These are phyloP conservation scores for Botrytis squamosa DNA, from an alignment of 2,329 filamentous ascomycete genomes.

Conservation along the genomic window DNA sequence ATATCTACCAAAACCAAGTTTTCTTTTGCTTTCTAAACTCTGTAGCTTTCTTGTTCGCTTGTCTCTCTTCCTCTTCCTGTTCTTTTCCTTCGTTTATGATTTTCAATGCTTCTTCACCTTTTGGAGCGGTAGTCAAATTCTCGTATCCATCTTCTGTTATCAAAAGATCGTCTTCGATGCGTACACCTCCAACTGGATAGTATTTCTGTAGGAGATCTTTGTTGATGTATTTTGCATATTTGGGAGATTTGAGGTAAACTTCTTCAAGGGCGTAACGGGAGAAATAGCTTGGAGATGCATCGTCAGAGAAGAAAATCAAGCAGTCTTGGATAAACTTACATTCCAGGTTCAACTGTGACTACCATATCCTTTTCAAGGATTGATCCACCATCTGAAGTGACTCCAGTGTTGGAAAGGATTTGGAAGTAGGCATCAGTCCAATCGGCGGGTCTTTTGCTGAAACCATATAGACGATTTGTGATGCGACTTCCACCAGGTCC, in stretches of 20 bases:
- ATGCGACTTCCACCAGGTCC: slow-evolving; percentile 39
- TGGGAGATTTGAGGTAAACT: slow-evolving; percentile 58
- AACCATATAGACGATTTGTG: slow-evolving; percentile 39
- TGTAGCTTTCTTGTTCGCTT: slow-evolving; percentile 14
- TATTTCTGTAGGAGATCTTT: slow-evolving; percentile 62
- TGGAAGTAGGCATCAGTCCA: slow-evolving; percentile 26
- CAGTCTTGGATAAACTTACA: slow-evolving; percentile 45
- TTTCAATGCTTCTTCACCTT: slow-evolving; percentile 67
- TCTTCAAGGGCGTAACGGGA: slow-evolving; percentile 70
- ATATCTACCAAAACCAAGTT: slow-evolving; percentile 31
- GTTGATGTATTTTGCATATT: slow-evolving; percentile 65
- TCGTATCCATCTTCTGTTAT: slow-evolving; percentile 77
- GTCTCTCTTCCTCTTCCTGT: slow-evolving; percentile 14
- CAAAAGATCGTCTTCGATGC: slow-evolving; percentile 88
- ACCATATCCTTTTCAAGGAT: slow-evolving; percentile 62
- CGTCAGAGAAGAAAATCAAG: neutral
- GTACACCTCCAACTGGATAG: slow-evolving; percentile 80
- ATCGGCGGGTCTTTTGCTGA: slow-evolving; percentile 9
- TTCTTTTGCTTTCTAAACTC: slow-evolving; percentile 15
- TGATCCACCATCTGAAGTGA: slow-evolving; percentile 29
- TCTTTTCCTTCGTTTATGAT: slow-evolving; percentile 47
- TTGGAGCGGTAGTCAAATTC: slow-evolving; percentile 79
- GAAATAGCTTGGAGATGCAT: slow-evolving; percentile 59
- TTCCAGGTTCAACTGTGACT: slow-evolving; percentile 76
- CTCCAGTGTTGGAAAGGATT: slow-evolving; percentile 22